Evolutionary conservation across 208 protist species (phyloP).

Genomic region (Phytomonas sp.): DNA sequence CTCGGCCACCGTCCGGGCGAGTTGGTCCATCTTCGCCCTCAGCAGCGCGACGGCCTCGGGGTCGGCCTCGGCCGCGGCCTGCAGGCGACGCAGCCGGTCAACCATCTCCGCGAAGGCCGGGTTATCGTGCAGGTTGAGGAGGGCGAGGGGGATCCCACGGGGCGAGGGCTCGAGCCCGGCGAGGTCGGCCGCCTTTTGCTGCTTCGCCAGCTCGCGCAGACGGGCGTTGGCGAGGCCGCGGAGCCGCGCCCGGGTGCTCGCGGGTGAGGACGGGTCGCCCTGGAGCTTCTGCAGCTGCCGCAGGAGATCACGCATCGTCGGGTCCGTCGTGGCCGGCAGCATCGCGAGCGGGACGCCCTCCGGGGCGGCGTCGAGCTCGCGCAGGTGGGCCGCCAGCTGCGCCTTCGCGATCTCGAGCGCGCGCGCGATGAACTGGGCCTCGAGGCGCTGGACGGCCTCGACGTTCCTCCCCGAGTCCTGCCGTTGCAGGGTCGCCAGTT

Average conservation of each 20-base stretch:
- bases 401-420: constrained; percentile 47
- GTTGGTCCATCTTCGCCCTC: constrained; percentile 54
- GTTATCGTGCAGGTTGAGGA: constrained; percentile 58
- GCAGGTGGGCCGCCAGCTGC: constrained; percentile 30
- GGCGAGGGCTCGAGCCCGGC: constrained; percentile 40
- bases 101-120: constrained; percentile 41
- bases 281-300: constrained; percentile 34
- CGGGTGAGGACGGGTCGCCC: too few species aligned
- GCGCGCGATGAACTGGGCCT: constrained; percentile 51
- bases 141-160: constrained; percentile 37
- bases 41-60: constrained; percentile 20
- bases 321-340: constrained; percentile 38
- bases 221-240: constrained; percentile 44
- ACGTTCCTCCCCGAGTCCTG: constrained; percentile 18
- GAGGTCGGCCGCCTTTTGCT: constrained; percentile 54
- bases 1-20: constrained; percentile 51
- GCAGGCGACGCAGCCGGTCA: constrained; percentile 39
- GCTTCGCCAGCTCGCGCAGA: constrained; percentile 43
- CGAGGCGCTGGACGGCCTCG: constrained; percentile 23
- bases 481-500: constrained; percentile 12
- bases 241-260: too few species aligned
- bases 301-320: constrained; percentile 35
- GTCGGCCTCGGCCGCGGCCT: constrained; percentile 16
- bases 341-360: constrained; percentile 35
- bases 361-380: constrained; percentile 31